Evolutionary conservation across 768 basidiomycete species (phyloP), one percentile per base, ranked within the genome.

Genomic region (Mycena pura): DNA sequence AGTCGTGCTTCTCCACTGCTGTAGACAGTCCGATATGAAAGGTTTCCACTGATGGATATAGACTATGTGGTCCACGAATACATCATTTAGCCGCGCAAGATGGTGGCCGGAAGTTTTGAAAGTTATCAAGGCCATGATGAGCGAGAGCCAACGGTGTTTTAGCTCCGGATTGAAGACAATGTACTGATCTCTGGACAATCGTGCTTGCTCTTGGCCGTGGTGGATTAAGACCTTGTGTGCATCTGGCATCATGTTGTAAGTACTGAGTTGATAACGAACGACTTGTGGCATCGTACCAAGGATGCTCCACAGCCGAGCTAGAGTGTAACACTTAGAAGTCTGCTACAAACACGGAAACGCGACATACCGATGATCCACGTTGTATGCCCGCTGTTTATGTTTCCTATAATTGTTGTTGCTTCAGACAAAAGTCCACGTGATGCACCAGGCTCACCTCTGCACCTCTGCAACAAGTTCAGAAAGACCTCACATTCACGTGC

Each of bases 11-110:
- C 72, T 80, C 89, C 89, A 90, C 39, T 84, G 84, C 29, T 72
- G 62, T 11, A 84, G 67, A 38, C 75, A 78, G 2, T 55, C 41
- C 3, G 71, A 62, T 57, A 87, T 74, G 65, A 89, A 83, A 7
- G 69, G 62, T 17, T 75, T 70, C 86, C 87, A 89, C 11, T 83
- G 81, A 48, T 78, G 74, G 0, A 68, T 77, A 50, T 86, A 87
- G 3, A 88, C 83, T 39, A 84, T 75, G 25, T 80, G 77, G 56
- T 90, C 89, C 3, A 81, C 72, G 68, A 80, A 89, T 3, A 86
- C 60, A 6, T 78, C 72, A 38, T 85, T 77, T 9, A 90, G 66
- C 7, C 75, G 73, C 6, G 66, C 63, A 8, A 70, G 63, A 62
- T 84, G 84, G 9, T 56, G 57, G 6, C 74, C 71, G 1, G 85